These are phyloP conservation scores for Saccharomycopsis sp. DNA, from an alignment of 805 yeast genomes.

Conservation along the genomic window DNA sequence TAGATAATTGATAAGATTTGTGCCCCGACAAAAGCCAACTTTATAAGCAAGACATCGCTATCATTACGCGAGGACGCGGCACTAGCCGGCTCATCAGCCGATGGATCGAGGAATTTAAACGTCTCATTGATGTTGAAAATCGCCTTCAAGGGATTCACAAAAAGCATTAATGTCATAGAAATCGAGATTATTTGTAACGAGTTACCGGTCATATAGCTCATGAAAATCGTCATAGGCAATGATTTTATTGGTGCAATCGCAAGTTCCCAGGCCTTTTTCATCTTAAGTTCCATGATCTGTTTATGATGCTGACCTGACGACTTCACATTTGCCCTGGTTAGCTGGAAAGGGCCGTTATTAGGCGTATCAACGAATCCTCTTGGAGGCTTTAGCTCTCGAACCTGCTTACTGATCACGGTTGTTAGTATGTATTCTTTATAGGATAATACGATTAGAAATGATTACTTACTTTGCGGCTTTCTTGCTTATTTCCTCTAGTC, in stretches of 20 bases:
- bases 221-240: conserved; percentile 83
- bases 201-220: conserved; percentile 92
- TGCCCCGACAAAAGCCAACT: conserved; percentile 40
- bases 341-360: conserved; percentile 1
- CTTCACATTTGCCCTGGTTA: conserved; percentile 5
- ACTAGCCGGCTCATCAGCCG: conserved; percentile 32
- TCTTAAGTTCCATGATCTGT: conserved; percentile 30
- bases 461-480: neutral
- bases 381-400: neutral
- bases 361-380: neutral
- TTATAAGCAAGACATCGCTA: conserved; percentile 31
- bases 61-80: conserved; percentile 23
- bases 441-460: too few species aligned
- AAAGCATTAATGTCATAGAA: conserved; percentile 79
- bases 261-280: conserved; percentile 78
- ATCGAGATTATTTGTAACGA: conserved; percentile 86
- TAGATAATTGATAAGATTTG: conserved; percentile 55
- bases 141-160: conserved; percentile 71
- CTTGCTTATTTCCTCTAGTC: neutral
- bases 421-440: too few species aligned
- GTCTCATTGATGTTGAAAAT: conserved; percentile 48
- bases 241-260: conserved; percentile 77
- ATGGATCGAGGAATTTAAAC: conserved; percentile 34
- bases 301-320: neutral
- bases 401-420: neutral